A percentile compares a stretch with the other conserved stretches of the same genome.
phyloP scores from a whole-genome alignment of 2,329 filamentous ascomycete genomes.

The Purpureocillium lavendulum region DNA sequence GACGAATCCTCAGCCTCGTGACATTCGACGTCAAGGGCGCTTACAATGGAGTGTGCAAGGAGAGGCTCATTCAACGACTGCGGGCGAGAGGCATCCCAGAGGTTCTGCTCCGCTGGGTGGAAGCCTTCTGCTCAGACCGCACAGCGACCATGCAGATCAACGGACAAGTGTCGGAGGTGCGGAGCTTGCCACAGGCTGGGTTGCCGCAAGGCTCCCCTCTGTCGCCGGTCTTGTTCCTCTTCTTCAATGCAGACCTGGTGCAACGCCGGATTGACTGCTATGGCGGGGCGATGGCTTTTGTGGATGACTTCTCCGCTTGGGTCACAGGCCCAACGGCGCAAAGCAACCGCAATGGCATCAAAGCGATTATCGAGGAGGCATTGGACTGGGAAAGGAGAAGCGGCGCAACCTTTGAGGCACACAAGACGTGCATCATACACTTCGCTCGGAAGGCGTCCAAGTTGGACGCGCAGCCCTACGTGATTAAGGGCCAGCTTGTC shows the following conservation, averaged over 20 bases:
- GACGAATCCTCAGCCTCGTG: constrained; percentile 5
- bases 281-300: constrained; percentile 16
- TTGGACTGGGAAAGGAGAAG: constrained; percentile 15
- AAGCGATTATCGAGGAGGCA: constrained; percentile 14
- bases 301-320: constrained; percentile 18
- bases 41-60: constrained; percentile 9
- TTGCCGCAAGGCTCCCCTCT: constrained; percentile 4
- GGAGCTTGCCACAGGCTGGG: neutral
- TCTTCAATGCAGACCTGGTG: constrained; percentile 28
- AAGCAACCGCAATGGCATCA: constrained; percentile 13
- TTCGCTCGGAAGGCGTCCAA: constrained; percentile 8
- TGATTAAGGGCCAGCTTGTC: constrained; percentile 6
- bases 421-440: constrained; percentile 16
- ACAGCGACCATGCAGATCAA: constrained; percentile 1
- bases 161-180: neutral
- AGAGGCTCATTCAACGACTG: constrained; percentile 7
- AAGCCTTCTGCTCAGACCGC: constrained; percentile 6
- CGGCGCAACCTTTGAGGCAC: constrained; percentile 14
- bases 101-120: constrained; percentile 5
- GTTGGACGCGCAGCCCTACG: neutral
- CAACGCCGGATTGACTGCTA: constrained; percentile 16
- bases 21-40: constrained; percentile 9
- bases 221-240: constrained; percentile 18
- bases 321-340: constrained; percentile 12
- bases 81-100: constrained; percentile 7